phyloP scores from a whole-genome alignment of 2,329 filamentous ascomycete species.

The Aspergillus sp. region DNA sequence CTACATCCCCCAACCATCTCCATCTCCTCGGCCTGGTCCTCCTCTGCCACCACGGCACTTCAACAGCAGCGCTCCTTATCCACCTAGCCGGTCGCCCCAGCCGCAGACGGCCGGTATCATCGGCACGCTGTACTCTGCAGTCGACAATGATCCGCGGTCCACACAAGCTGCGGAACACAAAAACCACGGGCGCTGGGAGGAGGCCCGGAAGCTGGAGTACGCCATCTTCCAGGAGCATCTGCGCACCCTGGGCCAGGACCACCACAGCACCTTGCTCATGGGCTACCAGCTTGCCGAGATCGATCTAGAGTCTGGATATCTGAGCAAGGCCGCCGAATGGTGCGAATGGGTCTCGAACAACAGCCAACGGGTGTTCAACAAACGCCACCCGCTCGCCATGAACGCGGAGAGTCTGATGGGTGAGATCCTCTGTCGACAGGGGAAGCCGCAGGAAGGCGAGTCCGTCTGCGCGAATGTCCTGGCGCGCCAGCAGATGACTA shows the following conservation, averaged over 20 bases:
- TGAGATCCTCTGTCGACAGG: conserved; percentile 25
- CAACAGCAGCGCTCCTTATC: conserved; percentile 28
- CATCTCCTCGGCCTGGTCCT: conserved; percentile 16
- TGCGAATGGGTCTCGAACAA: conserved; percentile 30
- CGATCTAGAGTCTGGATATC: conserved; percentile 22
- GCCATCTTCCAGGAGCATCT: conserved; percentile 31
- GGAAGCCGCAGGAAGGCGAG: conserved; percentile 27
- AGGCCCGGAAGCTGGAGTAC: conserved; percentile 28
- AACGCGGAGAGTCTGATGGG: conserved; percentile 28
- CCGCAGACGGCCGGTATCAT: conserved; percentile 13
- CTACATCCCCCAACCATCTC: conserved; percentile 24
- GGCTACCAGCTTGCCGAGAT: conserved; percentile 30
- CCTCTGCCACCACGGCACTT: conserved; percentile 28
- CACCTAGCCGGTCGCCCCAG: conserved; percentile 12
- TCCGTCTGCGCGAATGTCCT: conserved; percentile 31
- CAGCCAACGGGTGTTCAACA: conserved; percentile 24
- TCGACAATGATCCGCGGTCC: conserved; percentile 29
- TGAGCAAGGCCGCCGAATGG: conserved; percentile 29
- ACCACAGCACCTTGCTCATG: conserved; percentile 25
- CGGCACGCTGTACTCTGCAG: conserved; percentile 19
- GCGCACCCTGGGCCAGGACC: conserved; percentile 26
- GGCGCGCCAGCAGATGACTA: conserved; percentile 31
- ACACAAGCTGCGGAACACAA: conserved; percentile 26
- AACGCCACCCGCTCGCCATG: conserved; percentile 27
- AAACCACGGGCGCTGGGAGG: conserved; percentile 28